Evolutionary conservation across 768 basidiomycete species (phyloP).

Genomic region (Leccinum truebloodii): DNA sequence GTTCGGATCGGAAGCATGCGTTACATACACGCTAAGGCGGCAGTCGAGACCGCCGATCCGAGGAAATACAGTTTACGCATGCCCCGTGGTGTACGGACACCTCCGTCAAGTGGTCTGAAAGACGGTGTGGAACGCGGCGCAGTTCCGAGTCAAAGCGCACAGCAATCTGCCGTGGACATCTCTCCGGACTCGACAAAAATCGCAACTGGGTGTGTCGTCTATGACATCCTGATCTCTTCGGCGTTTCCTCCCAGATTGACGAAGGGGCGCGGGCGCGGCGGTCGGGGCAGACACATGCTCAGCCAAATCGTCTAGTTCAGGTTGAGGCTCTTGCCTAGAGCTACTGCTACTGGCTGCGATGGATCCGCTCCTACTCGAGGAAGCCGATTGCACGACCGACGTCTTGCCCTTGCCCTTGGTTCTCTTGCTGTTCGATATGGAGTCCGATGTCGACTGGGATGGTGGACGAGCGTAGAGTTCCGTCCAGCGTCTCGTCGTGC

Average conservation of each 20-base stretch:
- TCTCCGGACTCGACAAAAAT: too few species aligned
- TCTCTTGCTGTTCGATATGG: slow-evolving; percentile 18
- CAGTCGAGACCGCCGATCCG: too few species aligned
- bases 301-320: slow-evolving; percentile 33
- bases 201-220: slow-evolving; percentile 13
- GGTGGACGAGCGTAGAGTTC: slow-evolving; percentile 62
- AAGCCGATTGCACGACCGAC: slow-evolving; percentile 5
- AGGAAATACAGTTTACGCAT: too few species aligned
- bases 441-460: slow-evolving; percentile 18
- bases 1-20: too few species aligned
- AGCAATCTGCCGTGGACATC: too few species aligned
- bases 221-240: slow-evolving; percentile 30
- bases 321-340: slow-evolving; percentile 15
- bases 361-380: slow-evolving; percentile 4
- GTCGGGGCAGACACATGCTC: slow-evolving; percentile 23
- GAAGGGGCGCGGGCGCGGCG: neutral
- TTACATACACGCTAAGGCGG: too few species aligned
- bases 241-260: slow-evolving; percentile 36
- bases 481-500: slow-evolving; percentile 85
- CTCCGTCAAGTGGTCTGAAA: too few species aligned
- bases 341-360: slow-evolving; percentile 13
- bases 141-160: too few species aligned
- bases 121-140: too few species aligned
- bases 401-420: slow-evolving; percentile 41
- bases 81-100: too few species aligned